Evolutionary conservation across 345 rosid genomes (phyloP), one percentile per base, ranked within the genome.

Genomic region (Ceriops decandra): DNA sequence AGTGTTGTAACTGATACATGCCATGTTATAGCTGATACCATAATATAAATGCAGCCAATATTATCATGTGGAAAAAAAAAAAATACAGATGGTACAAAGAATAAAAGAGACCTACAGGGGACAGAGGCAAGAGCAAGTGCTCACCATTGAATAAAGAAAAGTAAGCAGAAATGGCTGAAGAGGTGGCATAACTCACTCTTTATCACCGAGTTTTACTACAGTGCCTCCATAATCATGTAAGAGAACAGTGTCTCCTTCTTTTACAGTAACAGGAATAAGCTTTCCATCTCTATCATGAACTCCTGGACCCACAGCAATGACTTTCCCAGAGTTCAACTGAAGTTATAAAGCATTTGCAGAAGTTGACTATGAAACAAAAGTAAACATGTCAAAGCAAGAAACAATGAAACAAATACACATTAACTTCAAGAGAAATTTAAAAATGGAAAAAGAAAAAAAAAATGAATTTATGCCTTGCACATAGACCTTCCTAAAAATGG

Each of bases 181-280:
- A 60, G 26, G 22, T 31, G 4, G 49, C 31, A 5, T 46, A 17
- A 68, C 73, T 63, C 61, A 68, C 73, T 68, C 65, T 68, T 63
- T 68, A 19, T 74, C 77, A 63, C 38, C 73, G 35, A 74, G 69
- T 64, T 74, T 74, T 54, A 74, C 73, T 63, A 68, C 65, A 49
- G 64, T 68, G 69, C 77, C 73, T 31, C 77, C 73, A 21, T 74
- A 74, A n/a, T 74, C 77, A 16, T 69, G 77, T 69, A 74, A 63
- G 64, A 74, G 69, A 57, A 68, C 77, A 16, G 69, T 68, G 54
- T 74, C 73, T 33, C 77, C 77, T 68, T 68, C 77, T 72, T 74
- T 74, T 4, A 74, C 7, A 22, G 68, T 4, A 2, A 74, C 69
- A 63, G 77, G 77, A 26, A 74, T 57, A 13, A 30, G 64, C 33